A percentile compares a stretch with the other conserved stretches of the same genome.
Conservation (phyloP, 2,329 filamentous ascomycete genomes). For the Colletotrichum orbiculare region DNA sequence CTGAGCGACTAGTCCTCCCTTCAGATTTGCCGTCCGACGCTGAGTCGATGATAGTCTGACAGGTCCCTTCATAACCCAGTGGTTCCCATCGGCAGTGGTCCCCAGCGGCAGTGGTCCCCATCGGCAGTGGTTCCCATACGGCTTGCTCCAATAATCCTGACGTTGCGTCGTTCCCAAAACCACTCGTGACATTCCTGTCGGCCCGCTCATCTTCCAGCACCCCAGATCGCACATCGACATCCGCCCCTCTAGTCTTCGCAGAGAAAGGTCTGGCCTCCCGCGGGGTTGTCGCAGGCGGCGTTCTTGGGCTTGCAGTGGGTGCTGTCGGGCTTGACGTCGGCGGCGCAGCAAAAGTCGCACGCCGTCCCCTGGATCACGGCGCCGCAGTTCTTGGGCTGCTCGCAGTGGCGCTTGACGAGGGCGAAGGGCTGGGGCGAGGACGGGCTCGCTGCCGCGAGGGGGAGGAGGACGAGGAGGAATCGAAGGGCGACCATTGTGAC, state of each 20-base stretch:
- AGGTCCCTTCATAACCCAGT: too few species aligned
- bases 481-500: constrained; percentile 11
- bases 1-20: too few species aligned
- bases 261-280: constrained; percentile 6
- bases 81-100: too few species aligned
- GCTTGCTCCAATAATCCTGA: background rate
- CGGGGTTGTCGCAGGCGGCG: background rate
- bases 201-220: background rate
- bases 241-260: constrained; percentile 1
- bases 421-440: background rate
- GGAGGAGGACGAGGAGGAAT: background rate
- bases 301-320: constrained; percentile 14
- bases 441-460: constrained; percentile 20
- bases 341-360: constrained; percentile 29
- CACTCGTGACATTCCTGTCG: background rate
- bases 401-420: constrained; percentile 32
- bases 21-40: too few species aligned
- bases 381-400: constrained; percentile 37
- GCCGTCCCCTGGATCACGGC: constrained; percentile 17
- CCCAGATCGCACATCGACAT: background rate
- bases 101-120: too few species aligned
- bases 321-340: constrained; percentile 21
- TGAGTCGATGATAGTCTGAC: too few species aligned
- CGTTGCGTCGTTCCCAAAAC: background rate
- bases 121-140: too few species aligned